Conservation (phyloP, 345 rosid genomes). For the Draba incana region DNA sequence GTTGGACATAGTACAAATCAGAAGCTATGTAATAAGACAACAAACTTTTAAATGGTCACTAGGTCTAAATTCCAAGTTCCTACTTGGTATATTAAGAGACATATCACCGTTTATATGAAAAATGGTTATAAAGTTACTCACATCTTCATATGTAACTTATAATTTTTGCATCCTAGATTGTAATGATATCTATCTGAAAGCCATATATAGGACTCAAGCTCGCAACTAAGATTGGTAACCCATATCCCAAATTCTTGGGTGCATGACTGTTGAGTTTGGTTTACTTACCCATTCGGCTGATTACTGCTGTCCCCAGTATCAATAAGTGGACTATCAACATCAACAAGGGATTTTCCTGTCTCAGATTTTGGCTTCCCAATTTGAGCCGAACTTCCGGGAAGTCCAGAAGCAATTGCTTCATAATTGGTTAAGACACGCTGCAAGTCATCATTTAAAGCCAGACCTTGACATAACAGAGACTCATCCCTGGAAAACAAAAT, state of each 20-base stretch:
- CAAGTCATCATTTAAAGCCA: conserved; percentile 94
- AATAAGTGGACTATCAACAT: conserved; percentile 69
- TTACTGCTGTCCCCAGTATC: conserved; percentile 70
- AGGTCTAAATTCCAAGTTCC: conserved; percentile 9
- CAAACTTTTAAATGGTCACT: conserved; percentile 12
- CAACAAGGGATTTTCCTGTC: conserved; percentile 57
- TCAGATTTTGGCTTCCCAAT: conserved; percentile 58
- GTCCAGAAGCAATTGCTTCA: conserved; percentile 73
- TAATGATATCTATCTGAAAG: conserved; percentile 3
- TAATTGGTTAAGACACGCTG: conserved; percentile 89
- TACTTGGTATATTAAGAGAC: conserved; percentile 17
- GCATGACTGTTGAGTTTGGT: conserved; percentile 23
- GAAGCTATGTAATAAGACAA: conserved; percentile 17
- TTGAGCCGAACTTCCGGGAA: conserved; percentile 53
- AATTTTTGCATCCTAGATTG: conserved; percentile 20
- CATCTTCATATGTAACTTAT: conserved; percentile 19
- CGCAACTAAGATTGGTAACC: conserved; percentile 13
- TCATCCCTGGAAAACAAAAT: conserved; percentile 71
- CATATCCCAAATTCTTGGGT: neutral
- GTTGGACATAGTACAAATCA: conserved; percentile 26
- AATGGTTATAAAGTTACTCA: neutral
- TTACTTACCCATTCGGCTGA: conserved; percentile 47
- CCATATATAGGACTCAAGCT: conserved; percentile 3
- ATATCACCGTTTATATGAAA: conserved; percentile 1
- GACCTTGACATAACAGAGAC: conserved; percentile 85